These are phyloP conservation scores for Venturia nashicola DNA, from an alignment of 2,329 filamentous ascomycete species.

Conservation along the genomic window DNA sequence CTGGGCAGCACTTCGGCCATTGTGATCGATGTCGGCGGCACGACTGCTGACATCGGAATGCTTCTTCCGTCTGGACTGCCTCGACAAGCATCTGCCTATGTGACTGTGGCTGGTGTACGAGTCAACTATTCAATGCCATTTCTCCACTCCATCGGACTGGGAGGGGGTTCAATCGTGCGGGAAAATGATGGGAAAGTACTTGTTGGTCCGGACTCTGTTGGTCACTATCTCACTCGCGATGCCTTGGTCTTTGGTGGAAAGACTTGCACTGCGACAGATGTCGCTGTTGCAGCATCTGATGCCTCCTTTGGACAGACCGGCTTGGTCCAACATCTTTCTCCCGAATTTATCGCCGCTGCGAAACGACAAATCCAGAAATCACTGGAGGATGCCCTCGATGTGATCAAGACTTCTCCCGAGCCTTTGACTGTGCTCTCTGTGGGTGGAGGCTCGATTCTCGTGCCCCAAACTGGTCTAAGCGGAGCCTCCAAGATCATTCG, in stretches of 20 bases:
- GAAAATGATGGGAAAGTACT: constrained; percentile 26
- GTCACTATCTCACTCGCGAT: constrained; percentile 42
- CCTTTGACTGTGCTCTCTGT: constrained; percentile 49
- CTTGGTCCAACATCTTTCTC: constrained; percentile 23
- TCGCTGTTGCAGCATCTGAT: constrained; percentile 27
- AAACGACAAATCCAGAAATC: constrained; percentile 34
- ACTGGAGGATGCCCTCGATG: constrained; percentile 45
- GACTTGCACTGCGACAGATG: constrained; percentile 47
- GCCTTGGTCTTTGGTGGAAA: constrained; percentile 45
- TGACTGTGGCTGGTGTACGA: constrained; percentile 47
- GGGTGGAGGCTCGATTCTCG: constrained; percentile 49
- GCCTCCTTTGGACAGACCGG: constrained; percentile 30
- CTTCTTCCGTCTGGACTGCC: constrained; percentile 51
- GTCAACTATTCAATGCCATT: constrained; percentile 33
- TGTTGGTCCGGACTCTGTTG: constrained; percentile 51
- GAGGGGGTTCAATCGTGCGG: constrained; percentile 45
- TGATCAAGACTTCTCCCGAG: constrained; percentile 50
- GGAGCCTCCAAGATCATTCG: constrained; percentile 46
- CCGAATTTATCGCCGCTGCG: constrained; percentile 27
- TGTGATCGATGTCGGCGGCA: constrained; percentile 56
- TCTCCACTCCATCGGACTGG: constrained; percentile 37
- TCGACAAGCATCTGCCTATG: constrained; percentile 49
- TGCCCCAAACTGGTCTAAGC: constrained; percentile 36
- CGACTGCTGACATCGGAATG: constrained; percentile 52
- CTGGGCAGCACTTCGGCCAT: constrained; percentile 35